Conservation (phyloP, 257 asterid species). For the Jaltomata sinuosa region DNA sequence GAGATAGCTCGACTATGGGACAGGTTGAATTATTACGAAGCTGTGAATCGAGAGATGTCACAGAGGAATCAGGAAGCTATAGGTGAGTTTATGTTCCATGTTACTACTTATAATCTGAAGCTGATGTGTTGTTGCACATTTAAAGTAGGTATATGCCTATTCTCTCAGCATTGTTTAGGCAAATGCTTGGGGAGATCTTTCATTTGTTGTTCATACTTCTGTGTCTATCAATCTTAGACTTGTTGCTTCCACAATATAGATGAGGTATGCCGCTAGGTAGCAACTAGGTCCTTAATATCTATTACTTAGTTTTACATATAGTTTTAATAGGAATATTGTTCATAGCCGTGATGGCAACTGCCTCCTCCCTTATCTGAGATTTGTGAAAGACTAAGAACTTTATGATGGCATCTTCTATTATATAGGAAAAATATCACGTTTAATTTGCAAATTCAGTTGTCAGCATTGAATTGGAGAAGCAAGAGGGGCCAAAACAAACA, state of each 20-base stretch:
- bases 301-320: neutral
- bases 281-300: neutral
- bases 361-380: neutral
- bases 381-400: neutral
- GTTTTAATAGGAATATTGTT: neutral
- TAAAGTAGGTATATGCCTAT: neutral
- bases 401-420: neutral
- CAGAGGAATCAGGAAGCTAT: conserved; percentile 92
- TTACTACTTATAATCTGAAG: neutral
- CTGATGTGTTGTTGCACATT: neutral
- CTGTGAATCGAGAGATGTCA: conserved; percentile 95
- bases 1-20: conserved; percentile 86
- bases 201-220: neutral
- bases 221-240: neutral
- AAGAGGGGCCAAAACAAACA: neutral
- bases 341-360: neutral
- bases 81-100: conserved; percentile 42
- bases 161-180: neutral
- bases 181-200: neutral
- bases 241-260: neutral
- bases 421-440: neutral
- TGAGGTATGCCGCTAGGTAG: neutral
- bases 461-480: neutral
- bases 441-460: neutral
- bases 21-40: conserved; percentile 77